Conservation (phyloP, 129 eudicot species). For the Tagetes patula region DNA sequence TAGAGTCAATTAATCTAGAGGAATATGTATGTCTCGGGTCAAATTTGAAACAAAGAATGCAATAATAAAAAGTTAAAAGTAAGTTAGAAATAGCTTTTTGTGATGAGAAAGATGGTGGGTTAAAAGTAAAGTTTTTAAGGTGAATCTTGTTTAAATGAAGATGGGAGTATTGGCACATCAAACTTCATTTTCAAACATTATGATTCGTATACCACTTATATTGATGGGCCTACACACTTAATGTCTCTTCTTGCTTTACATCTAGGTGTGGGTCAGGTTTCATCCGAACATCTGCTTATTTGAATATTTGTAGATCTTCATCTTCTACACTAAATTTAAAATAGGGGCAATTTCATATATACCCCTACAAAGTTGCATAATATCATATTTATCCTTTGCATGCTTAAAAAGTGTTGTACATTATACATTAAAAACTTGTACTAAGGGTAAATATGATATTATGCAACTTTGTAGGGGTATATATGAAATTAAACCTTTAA, state of each 20-base stretch:
- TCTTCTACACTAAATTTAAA: no score
- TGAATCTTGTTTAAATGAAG: constrained; percentile 8
- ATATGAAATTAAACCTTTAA: no score
- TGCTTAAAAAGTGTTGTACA: no score
- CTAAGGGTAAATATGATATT: no score
- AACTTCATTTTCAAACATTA: constrained; percentile 27
- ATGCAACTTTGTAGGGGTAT: no score
- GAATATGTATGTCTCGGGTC: neutral
- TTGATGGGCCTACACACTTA: constrained; percentile 34
- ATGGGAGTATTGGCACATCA: constrained; percentile 30
- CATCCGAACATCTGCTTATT: no score
- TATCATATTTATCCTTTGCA: no score
- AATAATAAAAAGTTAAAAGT: neutral
- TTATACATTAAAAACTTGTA: no score
- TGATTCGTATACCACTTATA: constrained; percentile 30
- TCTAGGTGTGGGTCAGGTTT: neutral
- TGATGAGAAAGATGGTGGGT: constrained; percentile 26
- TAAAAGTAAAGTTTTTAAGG: constrained; percentile 18
- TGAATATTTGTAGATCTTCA: no score
- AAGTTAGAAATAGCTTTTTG: neutral
- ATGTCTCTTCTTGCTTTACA: constrained; percentile 19
- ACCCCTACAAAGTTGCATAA: no score
- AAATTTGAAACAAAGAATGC: neutral
- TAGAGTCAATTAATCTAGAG: no score
- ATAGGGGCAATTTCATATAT: no score